Conservation (phyloP, 495 filamentous ascomycete species). For the Annulohypoxylon maeteangense region DNA sequence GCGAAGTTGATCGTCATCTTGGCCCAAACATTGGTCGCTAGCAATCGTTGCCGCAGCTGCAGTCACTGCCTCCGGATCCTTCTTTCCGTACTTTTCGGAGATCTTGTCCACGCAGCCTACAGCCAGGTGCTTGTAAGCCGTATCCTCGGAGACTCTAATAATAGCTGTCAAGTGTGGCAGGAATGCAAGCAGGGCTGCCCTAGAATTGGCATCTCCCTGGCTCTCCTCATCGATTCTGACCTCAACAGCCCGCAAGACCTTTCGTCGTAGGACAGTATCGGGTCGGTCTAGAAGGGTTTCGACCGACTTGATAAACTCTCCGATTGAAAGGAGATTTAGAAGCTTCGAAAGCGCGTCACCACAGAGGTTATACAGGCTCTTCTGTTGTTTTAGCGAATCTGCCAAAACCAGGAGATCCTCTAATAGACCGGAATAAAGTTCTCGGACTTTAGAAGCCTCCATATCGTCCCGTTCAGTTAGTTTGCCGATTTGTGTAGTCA, state of each 20-base stretch:
- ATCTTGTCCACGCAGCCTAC: slow-evolving; percentile 90
- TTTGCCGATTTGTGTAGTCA: slow-evolving; percentile 60
- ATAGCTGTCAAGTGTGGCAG: slow-evolving; percentile 78
- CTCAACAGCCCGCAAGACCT: slow-evolving; percentile 82
- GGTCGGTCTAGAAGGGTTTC: slow-evolving; percentile 78
- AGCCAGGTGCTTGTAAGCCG: slow-evolving; percentile 80
- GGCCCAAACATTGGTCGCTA: slow-evolving; percentile 77
- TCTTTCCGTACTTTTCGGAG: slow-evolving; percentile 90
- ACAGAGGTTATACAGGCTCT: slow-evolving; percentile 69
- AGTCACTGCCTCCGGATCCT: slow-evolving; percentile 71
- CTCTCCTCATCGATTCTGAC: slow-evolving; percentile 75
- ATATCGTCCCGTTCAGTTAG: slow-evolving; percentile 65
- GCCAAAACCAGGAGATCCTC: slow-evolving; percentile 72
- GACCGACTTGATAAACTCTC: slow-evolving; percentile 85
- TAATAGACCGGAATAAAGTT: slow-evolving; percentile 75
- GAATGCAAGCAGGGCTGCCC: slow-evolving; percentile 78
- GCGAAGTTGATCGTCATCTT: slow-evolving; percentile 74
- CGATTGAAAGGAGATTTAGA: slow-evolving; percentile 80
- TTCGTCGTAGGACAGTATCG: slow-evolving; percentile 76
- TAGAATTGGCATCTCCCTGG: slow-evolving; percentile 71
- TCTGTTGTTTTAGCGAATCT: slow-evolving; percentile 67
- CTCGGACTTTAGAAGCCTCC: slow-evolving; percentile 69
- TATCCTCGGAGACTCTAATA: slow-evolving; percentile 74
- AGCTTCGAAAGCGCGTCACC: slow-evolving; percentile 76
- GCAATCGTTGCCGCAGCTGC: slow-evolving; percentile 80